A percentile compares a stretch with the other conserved stretches of the same genome.
Evolutionary conservation across 345 rosid genomes (phyloP).

Genomic region (Carallia pectinifolia): DNA sequence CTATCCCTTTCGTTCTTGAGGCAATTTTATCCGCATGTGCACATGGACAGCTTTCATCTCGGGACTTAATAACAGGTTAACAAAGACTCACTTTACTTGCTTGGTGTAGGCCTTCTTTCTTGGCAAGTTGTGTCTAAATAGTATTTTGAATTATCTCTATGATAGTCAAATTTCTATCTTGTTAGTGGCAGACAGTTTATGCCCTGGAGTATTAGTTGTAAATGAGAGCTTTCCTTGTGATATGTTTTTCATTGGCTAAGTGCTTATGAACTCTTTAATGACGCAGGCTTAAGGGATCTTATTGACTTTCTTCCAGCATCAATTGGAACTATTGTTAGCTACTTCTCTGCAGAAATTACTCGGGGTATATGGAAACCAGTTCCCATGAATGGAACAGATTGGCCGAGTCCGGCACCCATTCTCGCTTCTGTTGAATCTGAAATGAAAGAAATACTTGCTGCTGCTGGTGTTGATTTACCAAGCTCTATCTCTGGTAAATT

Average conservation of each 20-base stretch:
- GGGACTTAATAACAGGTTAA: slow-evolving; percentile 62
- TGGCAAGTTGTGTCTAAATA: slow-evolving; percentile 8
- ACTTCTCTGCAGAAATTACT: slow-evolving; percentile 59
- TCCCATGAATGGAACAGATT: slow-evolving; percentile 68
- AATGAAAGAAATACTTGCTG: slow-evolving; percentile 51
- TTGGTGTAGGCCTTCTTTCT: slow-evolving; percentile 7
- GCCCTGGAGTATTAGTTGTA: background rate
- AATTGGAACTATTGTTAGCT: slow-evolving; percentile 50
- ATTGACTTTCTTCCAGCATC: slow-evolving; percentile 68
- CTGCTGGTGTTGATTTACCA: slow-evolving; percentile 52
- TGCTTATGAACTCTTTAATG: slow-evolving; percentile 1
- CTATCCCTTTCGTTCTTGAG: slow-evolving; percentile 57
- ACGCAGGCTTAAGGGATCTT: slow-evolving; percentile 64
- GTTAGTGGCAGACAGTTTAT: slow-evolving; percentile 1
- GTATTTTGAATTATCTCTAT: background rate
- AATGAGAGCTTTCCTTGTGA: background rate
- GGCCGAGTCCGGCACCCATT: slow-evolving; percentile 64
- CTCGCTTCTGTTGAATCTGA: slow-evolving; percentile 50
- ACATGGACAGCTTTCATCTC: slow-evolving; percentile 61
- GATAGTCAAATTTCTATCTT: background rate
- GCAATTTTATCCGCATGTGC: slow-evolving; percentile 72
- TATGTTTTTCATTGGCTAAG: background rate
- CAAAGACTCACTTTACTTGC: slow-evolving; percentile 7
- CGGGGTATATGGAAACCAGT: slow-evolving; percentile 69
- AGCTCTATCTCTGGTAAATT: slow-evolving; percentile 39